A percentile compares a stretch with the other conserved stretches of the same genome.
These are phyloP conservation scores for Ensete glaucum DNA, from an alignment of 176 grass and related monocot genomes.

Conservation along the genomic window DNA sequence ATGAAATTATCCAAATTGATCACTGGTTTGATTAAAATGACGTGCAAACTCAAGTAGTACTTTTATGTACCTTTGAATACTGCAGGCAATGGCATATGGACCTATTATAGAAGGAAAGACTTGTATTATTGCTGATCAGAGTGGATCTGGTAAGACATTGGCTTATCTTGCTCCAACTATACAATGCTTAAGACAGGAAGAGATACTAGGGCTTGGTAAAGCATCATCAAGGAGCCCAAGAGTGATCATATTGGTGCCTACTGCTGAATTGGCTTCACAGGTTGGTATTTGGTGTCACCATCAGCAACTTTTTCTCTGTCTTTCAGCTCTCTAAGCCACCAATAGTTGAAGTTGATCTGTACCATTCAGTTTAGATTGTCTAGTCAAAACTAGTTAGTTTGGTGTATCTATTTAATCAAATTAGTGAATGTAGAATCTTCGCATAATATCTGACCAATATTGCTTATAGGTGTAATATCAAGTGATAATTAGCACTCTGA, in stretches of 20 bases:
- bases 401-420: neutral
- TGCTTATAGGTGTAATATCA: neutral
- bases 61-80: neutral
- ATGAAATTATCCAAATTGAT: too few species aligned
- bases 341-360: neutral
- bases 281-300: conserved; percentile 24
- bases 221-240: conserved; percentile 55
- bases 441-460: neutral
- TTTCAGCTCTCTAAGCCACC: neutral
- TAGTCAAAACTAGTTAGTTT: neutral
- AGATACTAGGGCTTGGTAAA: conserved; percentile 45
- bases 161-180: conserved; percentile 75
- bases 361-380: too few species aligned
- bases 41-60: neutral
- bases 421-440: neutral
- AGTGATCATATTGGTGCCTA: conserved; percentile 73
- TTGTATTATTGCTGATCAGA: conserved; percentile 92
- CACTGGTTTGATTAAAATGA: neutral
- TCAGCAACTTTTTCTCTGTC: neutral
- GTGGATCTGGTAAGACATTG: conserved; percentile 88
- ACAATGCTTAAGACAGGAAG: conserved; percentile 69
- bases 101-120: conserved; percentile 70
- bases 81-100: conserved; percentile 68
- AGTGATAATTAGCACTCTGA: too few species aligned
- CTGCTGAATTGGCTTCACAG: conserved; percentile 84